phyloP scores from a whole-genome alignment of 2,329 filamentous ascomycete species.

The Malbranchea cinnamomea region DNA sequence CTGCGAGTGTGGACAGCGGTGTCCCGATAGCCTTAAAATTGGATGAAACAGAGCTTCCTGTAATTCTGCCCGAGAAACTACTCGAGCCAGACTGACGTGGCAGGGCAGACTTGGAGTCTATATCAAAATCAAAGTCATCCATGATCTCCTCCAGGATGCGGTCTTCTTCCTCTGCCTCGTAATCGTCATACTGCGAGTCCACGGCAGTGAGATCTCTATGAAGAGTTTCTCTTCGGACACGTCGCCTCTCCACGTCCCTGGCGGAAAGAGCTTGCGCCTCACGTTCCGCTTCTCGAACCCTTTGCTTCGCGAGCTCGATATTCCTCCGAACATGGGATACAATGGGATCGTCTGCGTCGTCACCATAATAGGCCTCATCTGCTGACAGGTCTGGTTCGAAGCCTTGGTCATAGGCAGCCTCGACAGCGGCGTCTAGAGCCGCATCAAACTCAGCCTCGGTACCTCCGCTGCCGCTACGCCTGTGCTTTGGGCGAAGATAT shows the following conservation, averaged over 20 bases:
- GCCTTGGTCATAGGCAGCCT: conserved; percentile 87
- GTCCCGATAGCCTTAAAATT: conserved; percentile 55
- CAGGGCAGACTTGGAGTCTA: conserved; percentile 50
- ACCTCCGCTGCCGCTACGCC: conserved; percentile 51
- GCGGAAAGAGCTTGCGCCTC: conserved; percentile 50
- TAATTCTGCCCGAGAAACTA: conserved; percentile 59
- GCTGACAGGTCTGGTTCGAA: conserved; percentile 47
- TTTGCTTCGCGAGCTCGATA: conserved; percentile 62
- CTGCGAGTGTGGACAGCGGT: conserved; percentile 56
- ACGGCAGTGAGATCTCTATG: conserved; percentile 13
- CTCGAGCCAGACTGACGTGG: conserved; percentile 74
- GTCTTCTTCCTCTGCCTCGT: conserved; percentile 59
- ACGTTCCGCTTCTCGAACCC: conserved; percentile 56
- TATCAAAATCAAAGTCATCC: conserved; percentile 65
- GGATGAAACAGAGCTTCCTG: conserved; percentile 64
- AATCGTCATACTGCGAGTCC: conserved; percentile 37
- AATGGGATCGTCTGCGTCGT: conserved; percentile 15
- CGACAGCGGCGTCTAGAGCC: conserved; percentile 84
- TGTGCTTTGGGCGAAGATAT: conserved; percentile 52
- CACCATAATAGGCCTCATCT: conserved; percentile 1
- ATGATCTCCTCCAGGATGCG: conserved; percentile 77
- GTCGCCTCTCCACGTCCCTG: conserved; percentile 43
- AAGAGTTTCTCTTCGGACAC: conserved; percentile 20
- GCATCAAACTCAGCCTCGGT: conserved; percentile 89
- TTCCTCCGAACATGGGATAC: conserved; percentile 43